Base-by-base conservation (phyloP, 805 yeast genomes). In the Ogataea henricii region DNA sequence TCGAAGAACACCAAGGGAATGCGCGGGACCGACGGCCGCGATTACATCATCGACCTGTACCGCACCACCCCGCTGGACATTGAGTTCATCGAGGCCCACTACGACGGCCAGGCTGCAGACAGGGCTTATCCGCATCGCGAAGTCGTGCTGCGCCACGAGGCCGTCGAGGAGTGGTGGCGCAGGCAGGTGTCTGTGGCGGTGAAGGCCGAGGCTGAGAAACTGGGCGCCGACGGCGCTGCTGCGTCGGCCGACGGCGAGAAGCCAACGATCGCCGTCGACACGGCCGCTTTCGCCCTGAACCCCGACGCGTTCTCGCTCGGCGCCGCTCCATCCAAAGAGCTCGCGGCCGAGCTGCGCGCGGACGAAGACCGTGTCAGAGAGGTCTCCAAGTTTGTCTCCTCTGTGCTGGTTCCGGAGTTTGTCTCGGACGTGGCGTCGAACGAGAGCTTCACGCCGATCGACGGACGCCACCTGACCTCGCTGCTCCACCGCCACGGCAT, bases 101-200 rank as follows among this genome's bases (percentile, higher is more conserved):
- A 55, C 55, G 76, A 73, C 52, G 66, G 68, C 13, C 69, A 65
- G 2, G 52, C 64, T 5, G 74, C 66, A n/a, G 64, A 66, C n/a
- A 18, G 9, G n/a, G 73, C 81, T 9, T 91, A 90, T 63, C 96
- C 97, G 14, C 97, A 89, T 63, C 79, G 81, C 54, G 88, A 89
- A 67, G 75, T 87, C 12, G 78, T 87, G 21, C 61, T 92, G 38
- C 83, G 98, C 70, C 83, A 82, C 54, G 98, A 92, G 69, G 94
- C 96, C 14, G 81, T 92, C 40, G 92, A 84, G 56, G 88, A 83
- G 58, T 92, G 96, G 97, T 89, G 94, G 85, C 79, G 79, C 61
- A 67, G 81, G 49, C 81, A 84, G 62, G 77, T 86, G 2, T 78
- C 86, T 13, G 72, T 70, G 17, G 72, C 73, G 40, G 64, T 82